Evolutionary conservation across 768 basidiomycete species (phyloP), one percentile per base, ranked within the genome.

Genomic region (Serpula lacrymans): DNA sequence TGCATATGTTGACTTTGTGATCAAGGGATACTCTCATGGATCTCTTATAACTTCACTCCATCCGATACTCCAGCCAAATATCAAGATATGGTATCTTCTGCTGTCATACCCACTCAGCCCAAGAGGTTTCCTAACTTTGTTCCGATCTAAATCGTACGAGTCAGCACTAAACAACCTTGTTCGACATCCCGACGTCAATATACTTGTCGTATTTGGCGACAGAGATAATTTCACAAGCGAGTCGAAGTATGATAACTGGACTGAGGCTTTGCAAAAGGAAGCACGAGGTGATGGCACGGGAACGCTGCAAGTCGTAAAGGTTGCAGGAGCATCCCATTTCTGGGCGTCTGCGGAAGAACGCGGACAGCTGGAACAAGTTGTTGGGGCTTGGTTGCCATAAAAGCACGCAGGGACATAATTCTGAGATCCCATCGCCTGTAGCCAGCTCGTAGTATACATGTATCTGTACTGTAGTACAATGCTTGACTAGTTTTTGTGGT

Each of bases 1-100:
- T 43, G 33, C 23, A 10, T 8, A 40, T 24, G 18, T 26, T 12
- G 9, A 29, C 5, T 30, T 9, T 11, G 6, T 22, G n/a, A n/a
- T 22, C 20, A 37, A 88, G 85, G 86, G 87, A 5, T 92, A 92
- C 60, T 91, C 88, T 8, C 70, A 89, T 69, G 88, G 88, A 1
- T 78, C 84, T 2, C 68, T 92, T 23, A 80, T 86, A 26, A 75
- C 76, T 9, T 84, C 85, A 6, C 62, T 85, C 45, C 78, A 79
- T 42, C 80, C 84, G 0, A 53, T 77, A 3, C 61, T 82, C 2
- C 63, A 69, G 0, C 51, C 68, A 13, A 62, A 64, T n/a, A 54
- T 82, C 32, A 70, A 65, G 52, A 81, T 77, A 0, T 74, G 74
- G 10, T 84, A 88, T 56, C 64, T 88, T 32, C 56, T 91, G 28